phyloP scores from a whole-genome alignment of 306 rosid species.

The Canavalia ensiformis region DNA sequence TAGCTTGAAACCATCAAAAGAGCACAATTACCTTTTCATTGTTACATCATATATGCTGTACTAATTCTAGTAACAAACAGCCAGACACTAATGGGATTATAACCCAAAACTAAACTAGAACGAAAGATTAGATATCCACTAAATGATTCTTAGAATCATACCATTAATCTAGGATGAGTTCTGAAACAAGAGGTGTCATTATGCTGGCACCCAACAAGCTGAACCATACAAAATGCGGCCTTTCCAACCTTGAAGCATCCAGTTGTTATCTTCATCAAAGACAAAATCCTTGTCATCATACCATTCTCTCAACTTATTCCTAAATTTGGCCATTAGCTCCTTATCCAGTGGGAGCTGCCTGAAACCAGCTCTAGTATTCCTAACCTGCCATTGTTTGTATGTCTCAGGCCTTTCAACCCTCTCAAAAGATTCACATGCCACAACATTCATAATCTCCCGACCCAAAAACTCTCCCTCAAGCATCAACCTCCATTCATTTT shows the following conservation, averaged over 20 bases:
- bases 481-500: conserved; percentile 64
- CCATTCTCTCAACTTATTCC: conserved; percentile 57
- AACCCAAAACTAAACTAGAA: neutral
- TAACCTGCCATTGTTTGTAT: conserved; percentile 77
- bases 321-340: conserved; percentile 60
- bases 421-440: conserved; percentile 82
- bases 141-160: conserved; percentile 35
- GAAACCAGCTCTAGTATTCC: conserved; percentile 76
- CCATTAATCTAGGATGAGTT: conserved; percentile 33
- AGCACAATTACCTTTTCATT: conserved; percentile 38
- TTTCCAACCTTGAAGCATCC: conserved; percentile 95
- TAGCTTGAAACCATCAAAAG: conserved; percentile 42
- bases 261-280: conserved; percentile 68
- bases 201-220: conserved; percentile 80
- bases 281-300: conserved; percentile 80
- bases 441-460: conserved; percentile 77
- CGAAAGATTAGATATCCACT: conserved; percentile 1
- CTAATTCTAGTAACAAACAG: conserved; percentile 23
- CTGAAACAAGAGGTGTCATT: conserved; percentile 11
- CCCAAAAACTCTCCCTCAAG: conserved; percentile 76
- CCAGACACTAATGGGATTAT: conserved; percentile 11
- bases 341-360: conserved; percentile 68
- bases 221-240: conserved; percentile 74
- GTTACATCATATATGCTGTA: conserved; percentile 31
- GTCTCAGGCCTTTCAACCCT: conserved; percentile 92